phyloP scores from a whole-genome alignment of 805 yeast species.

The Cyberlindnera mississippiensis region DNA sequence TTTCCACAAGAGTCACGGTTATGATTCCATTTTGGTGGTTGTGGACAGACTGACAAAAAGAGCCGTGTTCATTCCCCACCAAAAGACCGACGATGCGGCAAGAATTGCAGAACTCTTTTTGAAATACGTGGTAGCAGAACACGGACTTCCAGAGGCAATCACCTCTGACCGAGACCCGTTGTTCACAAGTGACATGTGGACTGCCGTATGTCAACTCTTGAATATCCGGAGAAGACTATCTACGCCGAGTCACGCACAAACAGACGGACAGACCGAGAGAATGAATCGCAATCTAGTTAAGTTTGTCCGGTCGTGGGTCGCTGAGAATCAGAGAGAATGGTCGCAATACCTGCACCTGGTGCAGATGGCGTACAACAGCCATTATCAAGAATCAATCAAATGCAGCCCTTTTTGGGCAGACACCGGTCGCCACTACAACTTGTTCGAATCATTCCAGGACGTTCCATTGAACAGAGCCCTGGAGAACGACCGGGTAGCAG shows the following conservation, averaged over 20 bases:
- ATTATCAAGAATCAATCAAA: background rate
- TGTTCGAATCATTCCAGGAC: background rate
- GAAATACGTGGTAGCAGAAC: background rate
- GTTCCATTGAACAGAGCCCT: background rate
- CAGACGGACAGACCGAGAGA: background rate
- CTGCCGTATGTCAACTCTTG: background rate
- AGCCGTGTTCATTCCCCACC: background rate
- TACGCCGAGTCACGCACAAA: background rate
- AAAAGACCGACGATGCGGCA: background rate
- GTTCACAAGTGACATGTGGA: background rate
- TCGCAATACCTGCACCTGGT: background rate
- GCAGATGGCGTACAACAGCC: background rate
- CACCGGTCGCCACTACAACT: background rate
- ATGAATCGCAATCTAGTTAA: background rate
- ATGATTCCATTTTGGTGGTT: background rate
- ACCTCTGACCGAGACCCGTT: background rate
- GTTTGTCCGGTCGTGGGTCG: background rate
- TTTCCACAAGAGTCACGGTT: background rate
- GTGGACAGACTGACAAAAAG: background rate
- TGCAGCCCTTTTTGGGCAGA: background rate
- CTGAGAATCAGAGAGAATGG: background rate
- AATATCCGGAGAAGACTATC: background rate
- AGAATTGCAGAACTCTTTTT: background rate
- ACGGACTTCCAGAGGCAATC: background rate
- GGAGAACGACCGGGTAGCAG: background rate